Percentiles rank a stretch among this genome's conserved stretches.
Evolutionary conservation across 805 yeast genomes (phyloP).

Genomic region (Yarrowia osloensis): DNA sequence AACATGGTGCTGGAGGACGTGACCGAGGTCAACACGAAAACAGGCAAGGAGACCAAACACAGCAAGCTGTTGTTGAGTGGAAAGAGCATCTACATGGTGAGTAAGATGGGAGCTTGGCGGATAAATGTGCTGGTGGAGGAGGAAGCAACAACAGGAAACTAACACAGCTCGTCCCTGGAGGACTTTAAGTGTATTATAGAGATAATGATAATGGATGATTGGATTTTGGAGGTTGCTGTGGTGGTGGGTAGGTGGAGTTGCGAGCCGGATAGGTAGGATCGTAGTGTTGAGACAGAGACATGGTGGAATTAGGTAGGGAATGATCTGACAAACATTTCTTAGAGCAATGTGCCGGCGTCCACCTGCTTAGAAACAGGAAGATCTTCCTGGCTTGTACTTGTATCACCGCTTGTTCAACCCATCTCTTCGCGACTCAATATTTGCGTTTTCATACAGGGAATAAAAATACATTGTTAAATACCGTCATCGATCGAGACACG

Average conservation of each 20-base stretch:
- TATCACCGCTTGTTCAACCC: no score
- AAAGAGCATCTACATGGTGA: constrained; percentile 46
- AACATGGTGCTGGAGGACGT: constrained; percentile 79
- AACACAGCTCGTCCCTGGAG: constrained; percentile 31
- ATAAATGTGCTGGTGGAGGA: neutral
- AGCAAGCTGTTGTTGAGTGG: constrained; percentile 46
- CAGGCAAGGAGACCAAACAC: constrained; percentile 38
- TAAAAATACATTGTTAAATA: neutral
- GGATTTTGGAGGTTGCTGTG: neutral
- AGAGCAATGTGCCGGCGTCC: no score
- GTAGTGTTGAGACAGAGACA: neutral
- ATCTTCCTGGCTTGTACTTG: no score
- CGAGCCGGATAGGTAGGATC: neutral
- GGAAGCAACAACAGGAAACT: neutral
- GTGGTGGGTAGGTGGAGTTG: neutral
- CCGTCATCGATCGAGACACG: neutral
- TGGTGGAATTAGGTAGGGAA: neutral
- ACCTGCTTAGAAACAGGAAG: no score
- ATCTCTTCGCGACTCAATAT: no score
- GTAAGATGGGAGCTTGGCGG: neutral
- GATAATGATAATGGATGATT: constrained; percentile 13
- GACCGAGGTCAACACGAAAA: constrained; percentile 47
- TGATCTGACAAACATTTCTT: no score
- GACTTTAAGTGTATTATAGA: constrained; percentile 29
- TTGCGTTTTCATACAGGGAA: neutral